Conservation (phyloP, 257 asterid genomes). For the Solanum bulbocastanum region DNA sequence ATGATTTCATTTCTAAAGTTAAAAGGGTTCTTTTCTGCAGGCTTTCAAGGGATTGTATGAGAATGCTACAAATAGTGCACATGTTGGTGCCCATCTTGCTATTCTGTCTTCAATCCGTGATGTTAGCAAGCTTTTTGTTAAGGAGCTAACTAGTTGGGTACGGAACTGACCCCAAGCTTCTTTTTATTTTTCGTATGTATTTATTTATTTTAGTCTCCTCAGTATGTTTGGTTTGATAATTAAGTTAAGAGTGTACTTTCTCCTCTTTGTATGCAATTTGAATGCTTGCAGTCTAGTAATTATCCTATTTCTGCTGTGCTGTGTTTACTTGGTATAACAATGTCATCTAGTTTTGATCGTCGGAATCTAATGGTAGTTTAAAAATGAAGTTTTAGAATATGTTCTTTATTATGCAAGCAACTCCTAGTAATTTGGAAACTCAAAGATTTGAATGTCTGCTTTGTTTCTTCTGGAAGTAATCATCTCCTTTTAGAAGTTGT, state of each 20-base stretch:
- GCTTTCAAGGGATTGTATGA: slow-evolving; percentile 89
- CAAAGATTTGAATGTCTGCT: background rate
- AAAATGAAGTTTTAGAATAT: background rate
- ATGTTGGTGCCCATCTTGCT: slow-evolving; percentile 69
- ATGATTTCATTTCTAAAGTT: background rate
- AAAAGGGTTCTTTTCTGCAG: slow-evolving; percentile 19
- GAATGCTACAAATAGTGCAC: slow-evolving; percentile 61
- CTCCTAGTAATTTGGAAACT: background rate
- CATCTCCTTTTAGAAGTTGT: background rate
- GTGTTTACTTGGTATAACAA: background rate
- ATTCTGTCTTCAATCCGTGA: slow-evolving; percentile 83
- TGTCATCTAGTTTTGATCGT: background rate
- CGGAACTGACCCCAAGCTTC: slow-evolving; percentile 3
- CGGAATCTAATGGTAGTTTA: background rate
- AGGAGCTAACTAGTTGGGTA: slow-evolving; percentile 99
- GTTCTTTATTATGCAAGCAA: background rate
- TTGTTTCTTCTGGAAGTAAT: background rate
- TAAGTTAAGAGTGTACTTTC: background rate
- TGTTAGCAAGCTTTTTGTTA: slow-evolving; percentile 93
- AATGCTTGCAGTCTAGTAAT: background rate
- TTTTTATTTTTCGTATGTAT: background rate
- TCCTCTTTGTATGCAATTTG: background rate
- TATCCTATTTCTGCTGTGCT: background rate
- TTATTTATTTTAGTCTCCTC: background rate
- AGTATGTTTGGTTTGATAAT: background rate